phyloP scores from a whole-genome alignment of 306 rosid genomes.

The Quillaja saponaria region DNA sequence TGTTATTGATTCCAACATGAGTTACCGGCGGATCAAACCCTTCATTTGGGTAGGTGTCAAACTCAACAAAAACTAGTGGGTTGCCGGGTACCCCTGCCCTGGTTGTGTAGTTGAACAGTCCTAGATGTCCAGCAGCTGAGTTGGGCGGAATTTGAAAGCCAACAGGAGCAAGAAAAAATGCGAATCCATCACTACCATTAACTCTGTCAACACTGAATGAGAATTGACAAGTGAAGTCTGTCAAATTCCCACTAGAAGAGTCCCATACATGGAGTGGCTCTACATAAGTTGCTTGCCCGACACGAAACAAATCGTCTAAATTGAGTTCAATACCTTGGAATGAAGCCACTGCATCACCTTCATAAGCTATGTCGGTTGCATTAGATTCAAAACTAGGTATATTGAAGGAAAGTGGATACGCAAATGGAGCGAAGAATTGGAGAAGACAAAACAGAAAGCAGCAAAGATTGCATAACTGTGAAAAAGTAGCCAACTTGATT shows the following conservation, averaged over 20 bases:
- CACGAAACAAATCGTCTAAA: background rate
- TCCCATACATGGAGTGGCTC: background rate
- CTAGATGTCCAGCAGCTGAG: slow-evolving; percentile 27
- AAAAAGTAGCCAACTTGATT: background rate
- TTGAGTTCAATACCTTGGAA: background rate
- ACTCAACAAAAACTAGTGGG: slow-evolving; percentile 29
- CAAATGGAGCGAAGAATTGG: background rate
- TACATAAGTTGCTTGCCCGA: background rate
- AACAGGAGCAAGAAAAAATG: slow-evolving; percentile 26
- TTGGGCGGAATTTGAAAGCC: slow-evolving; percentile 1
- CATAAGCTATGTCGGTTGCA: background rate
- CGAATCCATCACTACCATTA: background rate
- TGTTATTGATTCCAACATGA: slow-evolving; percentile 26
- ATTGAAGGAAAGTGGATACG: background rate
- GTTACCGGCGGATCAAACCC: slow-evolving; percentile 1
- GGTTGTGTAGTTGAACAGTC: slow-evolving; percentile 8
- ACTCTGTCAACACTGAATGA: background rate
- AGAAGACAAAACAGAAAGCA: background rate
- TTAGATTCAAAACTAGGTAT: background rate
- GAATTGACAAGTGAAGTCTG: background rate
- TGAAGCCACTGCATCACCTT: background rate
- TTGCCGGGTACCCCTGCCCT: background rate
- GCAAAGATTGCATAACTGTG: background rate
- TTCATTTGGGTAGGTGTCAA: slow-evolving; percentile 17
- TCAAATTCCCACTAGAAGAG: too few relatives aligned